These are phyloP conservation scores for Verticillium zaregamsianum DNA, from an alignment of 2,329 filamentous ascomycete genomes.

Conservation along the genomic window DNA sequence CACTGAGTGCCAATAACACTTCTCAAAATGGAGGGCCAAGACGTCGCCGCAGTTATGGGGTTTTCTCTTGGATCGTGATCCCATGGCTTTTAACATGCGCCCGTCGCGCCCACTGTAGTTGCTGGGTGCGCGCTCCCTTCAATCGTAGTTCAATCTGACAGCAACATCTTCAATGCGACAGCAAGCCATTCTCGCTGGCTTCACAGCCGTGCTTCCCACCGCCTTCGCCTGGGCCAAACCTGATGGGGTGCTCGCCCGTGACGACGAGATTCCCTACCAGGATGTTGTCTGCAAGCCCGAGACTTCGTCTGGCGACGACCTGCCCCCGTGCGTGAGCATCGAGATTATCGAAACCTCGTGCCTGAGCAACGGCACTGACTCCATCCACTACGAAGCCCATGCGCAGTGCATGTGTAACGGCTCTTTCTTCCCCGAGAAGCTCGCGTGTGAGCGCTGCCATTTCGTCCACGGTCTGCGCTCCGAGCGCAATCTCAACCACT, in stretches of 20 bases:
- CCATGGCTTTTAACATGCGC: not conserved
- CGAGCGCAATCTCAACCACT: constrained; percentile 27
- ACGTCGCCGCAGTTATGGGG: not conserved
- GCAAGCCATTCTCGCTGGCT: not conserved
- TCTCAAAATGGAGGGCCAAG: not conserved
- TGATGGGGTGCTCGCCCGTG: not conserved
- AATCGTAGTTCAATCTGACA: not conserved
- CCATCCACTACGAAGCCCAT: constrained; percentile 20
- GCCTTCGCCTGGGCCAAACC: not conserved
- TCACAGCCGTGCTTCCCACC: not conserved
- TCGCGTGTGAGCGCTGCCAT: constrained; percentile 36
- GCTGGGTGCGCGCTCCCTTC: not conserved
- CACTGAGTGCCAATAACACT: not conserved
- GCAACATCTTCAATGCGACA: not conserved
- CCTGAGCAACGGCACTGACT: constrained; percentile 20
- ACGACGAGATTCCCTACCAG: constrained; percentile 3
- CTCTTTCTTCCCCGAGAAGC: constrained; percentile 38
- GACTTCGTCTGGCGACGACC: constrained; percentile 1
- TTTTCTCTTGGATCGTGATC: not conserved
- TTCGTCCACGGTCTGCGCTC: constrained; percentile 34
- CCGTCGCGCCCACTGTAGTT: not conserved
- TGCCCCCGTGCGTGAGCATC: constrained; percentile 25
- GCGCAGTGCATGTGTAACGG: constrained; percentile 37
- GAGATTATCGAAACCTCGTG: constrained; percentile 24
- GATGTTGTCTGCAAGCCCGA: constrained; percentile 12